phyloP scores from a whole-genome alignment of 2,329 filamentous ascomycete genomes.

The Fusarium neocosmosporiellum region DNA sequence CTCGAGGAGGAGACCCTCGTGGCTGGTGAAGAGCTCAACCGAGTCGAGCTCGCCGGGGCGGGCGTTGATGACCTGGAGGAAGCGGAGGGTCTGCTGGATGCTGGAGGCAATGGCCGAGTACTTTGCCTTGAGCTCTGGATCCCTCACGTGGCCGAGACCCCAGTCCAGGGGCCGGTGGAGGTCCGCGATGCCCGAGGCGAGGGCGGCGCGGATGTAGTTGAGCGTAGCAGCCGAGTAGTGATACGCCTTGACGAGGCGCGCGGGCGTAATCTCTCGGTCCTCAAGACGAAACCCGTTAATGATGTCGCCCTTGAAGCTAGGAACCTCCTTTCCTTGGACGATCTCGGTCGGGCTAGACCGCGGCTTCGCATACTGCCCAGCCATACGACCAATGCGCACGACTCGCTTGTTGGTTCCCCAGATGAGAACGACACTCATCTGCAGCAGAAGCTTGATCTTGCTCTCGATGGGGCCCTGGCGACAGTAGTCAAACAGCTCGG shows the following conservation, averaged over 20 bases:
- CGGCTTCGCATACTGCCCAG: constrained; percentile 97
- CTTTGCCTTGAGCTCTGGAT: constrained; percentile 83
- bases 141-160: constrained; percentile 90
- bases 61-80: constrained; percentile 94
- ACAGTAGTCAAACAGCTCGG: constrained; percentile 97
- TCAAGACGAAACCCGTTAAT: constrained; percentile 86
- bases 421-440: constrained; percentile 96
- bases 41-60: constrained; percentile 86
- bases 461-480: constrained; percentile 88
- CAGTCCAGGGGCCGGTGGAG: constrained; percentile 94
- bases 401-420: constrained; percentile 87
- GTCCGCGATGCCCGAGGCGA: constrained; percentile 91
- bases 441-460: constrained; percentile 95
- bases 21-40: constrained; percentile 94
- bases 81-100: constrained; percentile 90
- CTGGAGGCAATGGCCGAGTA: constrained; percentile 87
- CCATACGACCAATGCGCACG: constrained; percentile 94
- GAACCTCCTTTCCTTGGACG: constrained; percentile 81
- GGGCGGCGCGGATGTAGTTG: constrained; percentile 88
- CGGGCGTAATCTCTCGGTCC: constrained; percentile 84
- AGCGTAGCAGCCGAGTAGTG: constrained; percentile 95
- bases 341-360: constrained; percentile 88
- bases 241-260: constrained; percentile 88
- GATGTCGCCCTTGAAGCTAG: constrained; percentile 94
- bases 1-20: constrained; percentile 92